phyloP scores from a whole-genome alignment of 139 green algal species.

The Tetraselmis striata region DNA sequence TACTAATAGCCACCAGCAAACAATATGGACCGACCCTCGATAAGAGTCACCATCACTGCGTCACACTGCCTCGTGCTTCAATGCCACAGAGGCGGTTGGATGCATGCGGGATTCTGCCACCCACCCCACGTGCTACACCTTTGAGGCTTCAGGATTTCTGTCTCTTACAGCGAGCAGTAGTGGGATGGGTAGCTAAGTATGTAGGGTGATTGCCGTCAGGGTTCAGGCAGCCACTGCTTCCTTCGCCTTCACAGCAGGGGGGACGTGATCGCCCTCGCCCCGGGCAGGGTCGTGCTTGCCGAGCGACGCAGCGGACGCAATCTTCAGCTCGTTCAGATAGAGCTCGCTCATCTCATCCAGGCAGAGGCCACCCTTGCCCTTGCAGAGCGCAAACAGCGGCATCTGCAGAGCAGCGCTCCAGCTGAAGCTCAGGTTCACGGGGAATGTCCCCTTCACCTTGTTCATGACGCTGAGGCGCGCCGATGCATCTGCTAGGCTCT shows the following conservation, averaged over 20 bases:
- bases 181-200: no score
- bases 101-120: no score
- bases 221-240: background rate
- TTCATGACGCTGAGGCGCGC: conserved; percentile 34
- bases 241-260: background rate
- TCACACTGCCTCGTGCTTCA: no score
- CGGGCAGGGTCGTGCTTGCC: conserved; percentile 23
- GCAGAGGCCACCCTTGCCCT: conserved; percentile 18
- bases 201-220: no score
- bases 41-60: no score
- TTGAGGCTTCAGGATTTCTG: no score
- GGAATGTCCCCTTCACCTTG: conserved; percentile 22
- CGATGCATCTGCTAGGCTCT: conserved; percentile 37
- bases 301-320: conserved; percentile 28
- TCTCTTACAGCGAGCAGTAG: no score
- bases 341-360: conserved; percentile 34
- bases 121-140: no score
- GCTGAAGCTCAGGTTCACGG: conserved; percentile 42
- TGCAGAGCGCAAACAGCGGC: conserved; percentile 42
- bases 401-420: conserved; percentile 44
- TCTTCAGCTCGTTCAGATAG: conserved; percentile 40
- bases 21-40: no score
- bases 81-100: no score
- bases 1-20: no score
- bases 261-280: conserved; percentile 32